Base-by-base conservation (phyloP, 225 moss, liverwort and hornwort genomes). In the Polytrichum formosum region DNA sequence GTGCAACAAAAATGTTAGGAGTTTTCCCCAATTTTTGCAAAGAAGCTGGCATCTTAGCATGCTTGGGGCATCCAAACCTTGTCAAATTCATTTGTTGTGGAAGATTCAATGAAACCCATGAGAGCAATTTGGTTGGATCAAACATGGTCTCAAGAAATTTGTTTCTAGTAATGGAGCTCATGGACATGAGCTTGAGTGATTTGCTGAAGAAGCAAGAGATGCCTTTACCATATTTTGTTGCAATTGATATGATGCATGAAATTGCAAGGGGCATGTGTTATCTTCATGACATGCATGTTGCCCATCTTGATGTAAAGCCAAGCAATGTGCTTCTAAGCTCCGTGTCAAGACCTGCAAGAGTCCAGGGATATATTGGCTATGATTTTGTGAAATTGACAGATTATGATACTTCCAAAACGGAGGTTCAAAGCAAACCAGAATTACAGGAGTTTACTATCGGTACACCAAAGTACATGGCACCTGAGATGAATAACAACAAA, bases 81-180 rank as follows among this genome's bases (percentile, higher is more conserved):
- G 61, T 78, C 26, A 78, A 72, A 59, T 78, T 70, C 18, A 33
- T 73, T 31, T 73, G 73, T 54, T 65, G 73, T 60, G 73, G 78
- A 13, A 65, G 4, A 46, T 13, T 5, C 58, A 17, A 27, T 10
- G 18, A 30, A n/a, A 37, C 58, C 0, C 35, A 9, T 0, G 35
- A 35, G 9, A 2, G 2, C 8, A 2, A 35, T 35, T 9, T 2
- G 2, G 35, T 0, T 5, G 58, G 5, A 8, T 46, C 0, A 3
- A 35, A 2, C 7, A 1, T 9, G 0, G 13, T 46, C 0, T 13
- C 35, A 10, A 46, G 0, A 13, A 13, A 13, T 10, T 3, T n/a
- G 4, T 58, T 5, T 22, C 2, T 58, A 21, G 22, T 21, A 6
- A 58, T 58, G 58, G 58, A 58, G 21, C n/a, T 58, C 8, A 58